Percentiles rank a stretch among this genome's conserved stretches.
Evolutionary conservation across 768 basidiomycete species (phyloP).

Genomic region (Austroboletus eburneus): DNA sequence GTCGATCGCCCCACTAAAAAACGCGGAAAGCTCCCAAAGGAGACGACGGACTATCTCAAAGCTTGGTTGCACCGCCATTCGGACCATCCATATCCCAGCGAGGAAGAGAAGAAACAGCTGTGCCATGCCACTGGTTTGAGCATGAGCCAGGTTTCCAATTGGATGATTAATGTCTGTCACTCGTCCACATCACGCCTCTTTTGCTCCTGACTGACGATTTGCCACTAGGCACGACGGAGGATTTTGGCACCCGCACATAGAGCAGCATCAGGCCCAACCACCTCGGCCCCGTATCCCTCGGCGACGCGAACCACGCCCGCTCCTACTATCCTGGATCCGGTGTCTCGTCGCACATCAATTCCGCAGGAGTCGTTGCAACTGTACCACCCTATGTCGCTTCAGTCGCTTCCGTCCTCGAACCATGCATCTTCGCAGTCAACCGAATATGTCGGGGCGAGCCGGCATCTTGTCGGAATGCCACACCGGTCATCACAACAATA

Average conservation of each 20-base stretch:
- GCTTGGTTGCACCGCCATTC: constrained; percentile 86
- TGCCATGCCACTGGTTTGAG: constrained; percentile 82
- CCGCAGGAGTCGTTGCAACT: constrained; percentile 68
- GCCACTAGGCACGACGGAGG: constrained; percentile 65
- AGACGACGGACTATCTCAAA: constrained; percentile 85
- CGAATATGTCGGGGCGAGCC: constrained; percentile 41
- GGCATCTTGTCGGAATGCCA: constrained; percentile 45
- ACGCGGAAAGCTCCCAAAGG: constrained; percentile 85
- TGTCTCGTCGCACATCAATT: constrained; percentile 60
- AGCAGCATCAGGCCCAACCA: constrained; percentile 71
- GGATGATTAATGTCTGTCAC: constrained; percentile 81
- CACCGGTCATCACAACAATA: constrained; percentile 31
- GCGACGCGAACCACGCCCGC: constrained; percentile 32
- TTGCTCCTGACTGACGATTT: constrained; percentile 12
- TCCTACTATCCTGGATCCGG: constrained; percentile 31
- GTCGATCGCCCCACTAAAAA: constrained; percentile 78
- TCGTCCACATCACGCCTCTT: constrained; percentile 15
- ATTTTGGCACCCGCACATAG: constrained; percentile 81
- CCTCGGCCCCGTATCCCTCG: constrained; percentile 66
- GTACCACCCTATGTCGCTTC: constrained; percentile 76
- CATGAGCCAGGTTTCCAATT: constrained; percentile 89
- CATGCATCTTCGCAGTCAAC: constrained; percentile 31
- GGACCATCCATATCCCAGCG: constrained; percentile 85
- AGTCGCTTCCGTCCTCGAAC: constrained; percentile 40
- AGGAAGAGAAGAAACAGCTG: constrained; percentile 87